Base-by-base conservation (phyloP, 257 asterid genomes). In the Penstemon newberryi region DNA sequence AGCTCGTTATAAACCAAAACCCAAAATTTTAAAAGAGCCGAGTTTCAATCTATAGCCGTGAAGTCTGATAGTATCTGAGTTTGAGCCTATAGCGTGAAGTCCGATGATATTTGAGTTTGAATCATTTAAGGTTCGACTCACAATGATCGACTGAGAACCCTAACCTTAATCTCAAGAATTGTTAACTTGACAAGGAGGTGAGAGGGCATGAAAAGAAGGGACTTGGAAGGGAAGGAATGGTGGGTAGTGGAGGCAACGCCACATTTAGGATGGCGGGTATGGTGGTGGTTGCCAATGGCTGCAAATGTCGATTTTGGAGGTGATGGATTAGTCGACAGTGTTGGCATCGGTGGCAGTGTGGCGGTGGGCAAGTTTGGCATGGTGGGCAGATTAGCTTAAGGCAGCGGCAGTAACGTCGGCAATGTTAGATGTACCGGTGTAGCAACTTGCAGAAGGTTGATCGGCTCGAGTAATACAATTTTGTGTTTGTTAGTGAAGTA, bases 241-340 rank as follows among this genome's bases (percentile, higher is more conserved):
- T 12, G 4, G 67, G 69, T 6, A 68, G 36, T 11, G 74, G 75
- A 7, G 66, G 61, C 39, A 73, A 8, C 1, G 67, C 46, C 9
- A 51, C 68, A 54, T 73, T 65, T 10, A 72, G 77, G 10, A 67
- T 63, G 7, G 67, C 15, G 15, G 75, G 75, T 53, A 58, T 25
- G 33, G 33, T 11, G 8, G 60, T 38, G 36, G 72, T 52, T 1
- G 36, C 33, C 56, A 52, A 4, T 52, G 36, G 56, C 8, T 25
- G 56, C 36, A 52, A 15, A 52, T 46, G 52, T 46, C 4, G 52
- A n/a, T 6, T 46, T 4, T 46, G 12, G 52, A 4, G 11, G 52
- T 46, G 52, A 6, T 46, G 52, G 52, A 51, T 51, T 51, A 12
- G 56, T 4, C 56, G 56, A 19, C 37, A 52, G 15, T 12, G 56